Evolutionary conservation across 441 rosid species (phyloP), one percentile per base, ranked within the genome.

Genomic region (Erodium moschatum): DNA sequence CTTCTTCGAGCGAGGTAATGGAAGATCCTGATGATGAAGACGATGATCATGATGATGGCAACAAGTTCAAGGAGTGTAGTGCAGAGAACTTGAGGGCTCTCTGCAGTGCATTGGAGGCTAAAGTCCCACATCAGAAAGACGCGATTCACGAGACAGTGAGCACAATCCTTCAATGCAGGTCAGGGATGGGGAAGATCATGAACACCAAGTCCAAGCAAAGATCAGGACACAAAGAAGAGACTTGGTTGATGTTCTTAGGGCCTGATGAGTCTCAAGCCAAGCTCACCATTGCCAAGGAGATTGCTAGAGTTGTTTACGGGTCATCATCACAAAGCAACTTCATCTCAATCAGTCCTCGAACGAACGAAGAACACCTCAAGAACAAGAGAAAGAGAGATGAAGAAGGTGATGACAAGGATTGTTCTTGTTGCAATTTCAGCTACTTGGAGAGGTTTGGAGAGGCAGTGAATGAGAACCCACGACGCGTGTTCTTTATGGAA

Each of bases 381-480:
- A 52, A 33, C 38, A 33, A 33, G 38, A 33, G 9, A 18, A 52
- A 16, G 5, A 50, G 58, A 50, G 58, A 50, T 13, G 18, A 50
- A 33, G 38, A 33, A 1, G 38, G 4, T 33, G 2, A 33, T 84
- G 69, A 63, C 75, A 64, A 79, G 86, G 68, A 2, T 24, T 24
- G 27, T 24, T 24, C 80, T 72, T 9, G 86, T 80, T 21, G 11
- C 61, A 15, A 78, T 4, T 67, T 73, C 60, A 29, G 72, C 6
- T 80, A 82, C 67, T 13, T 78, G 6, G 82, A 84, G 68, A 83
- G 83, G 56, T 72, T 88, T 6, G 83, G 82, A 0, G 76, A 84
- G 62, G 87, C 85, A 1, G 77, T 86, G 84, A 85, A 88, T 58
- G 88, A 88, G 81, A 86, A 86, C 63, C 94, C 91, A 9, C 86